A percentile compares a stretch with the other conserved stretches of the same genome.
Conservation (phyloP, 2,329 filamentous ascomycete species). For the Berkeleyomyces basicola region DNA sequence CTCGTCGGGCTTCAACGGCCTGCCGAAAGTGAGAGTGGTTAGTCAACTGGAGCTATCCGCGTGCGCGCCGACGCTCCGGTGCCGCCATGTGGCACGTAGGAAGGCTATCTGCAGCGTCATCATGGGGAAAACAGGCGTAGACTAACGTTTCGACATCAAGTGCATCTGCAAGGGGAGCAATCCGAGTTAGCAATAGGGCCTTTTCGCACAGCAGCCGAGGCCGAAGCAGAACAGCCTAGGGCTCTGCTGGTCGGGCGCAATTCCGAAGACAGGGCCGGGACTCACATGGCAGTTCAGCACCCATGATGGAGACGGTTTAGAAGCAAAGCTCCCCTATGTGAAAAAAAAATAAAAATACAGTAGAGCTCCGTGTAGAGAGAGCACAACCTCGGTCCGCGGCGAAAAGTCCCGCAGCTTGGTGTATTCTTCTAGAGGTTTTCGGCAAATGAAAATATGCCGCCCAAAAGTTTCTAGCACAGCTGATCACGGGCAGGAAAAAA, state of each 20-base stretch:
- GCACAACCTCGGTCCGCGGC: neutral
- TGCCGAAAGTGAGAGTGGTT: slow-evolving; percentile 22
- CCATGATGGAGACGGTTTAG: slow-evolving; percentile 23
- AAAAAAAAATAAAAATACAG: neutral
- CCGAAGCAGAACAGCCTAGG: neutral
- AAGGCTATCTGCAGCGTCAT: neutral
- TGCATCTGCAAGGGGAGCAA: slow-evolving; percentile 47
- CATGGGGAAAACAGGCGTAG: neutral
- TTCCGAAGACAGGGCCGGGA: slow-evolving; percentile 2
- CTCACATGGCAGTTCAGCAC: slow-evolving; percentile 33
- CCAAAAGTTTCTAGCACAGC: neutral
- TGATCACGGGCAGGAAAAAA: neutral
- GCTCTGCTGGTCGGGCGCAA: neutral
- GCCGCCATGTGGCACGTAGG: too few relatives aligned
- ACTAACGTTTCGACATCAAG: slow-evolving; percentile 87
- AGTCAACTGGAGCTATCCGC: neutral
- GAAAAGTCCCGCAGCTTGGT: neutral
- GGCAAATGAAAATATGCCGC: neutral
- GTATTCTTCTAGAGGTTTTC: neutral
- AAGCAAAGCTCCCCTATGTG: neutral
- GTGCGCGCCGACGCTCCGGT: neutral
- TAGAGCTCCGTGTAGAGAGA: neutral
- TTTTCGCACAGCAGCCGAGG: neutral
- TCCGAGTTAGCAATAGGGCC: neutral
- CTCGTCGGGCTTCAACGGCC: slow-evolving; percentile 79